Conservation (phyloP, 179 eudicot species). For the Heliamphora pulchella region DNA sequence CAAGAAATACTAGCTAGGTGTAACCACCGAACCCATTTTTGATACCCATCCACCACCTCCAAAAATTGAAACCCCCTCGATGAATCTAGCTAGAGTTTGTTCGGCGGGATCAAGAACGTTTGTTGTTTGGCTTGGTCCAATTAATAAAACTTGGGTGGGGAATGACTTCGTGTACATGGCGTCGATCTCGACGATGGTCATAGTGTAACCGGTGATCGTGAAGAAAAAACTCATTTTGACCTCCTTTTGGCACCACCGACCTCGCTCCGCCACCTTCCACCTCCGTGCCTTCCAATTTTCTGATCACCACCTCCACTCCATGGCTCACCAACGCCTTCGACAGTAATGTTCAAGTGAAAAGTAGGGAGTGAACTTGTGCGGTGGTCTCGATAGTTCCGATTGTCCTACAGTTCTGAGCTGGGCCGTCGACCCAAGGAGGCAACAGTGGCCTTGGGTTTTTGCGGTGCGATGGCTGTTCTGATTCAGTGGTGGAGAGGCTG, state of each 20-base stretch:
- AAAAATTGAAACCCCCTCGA: too few species aligned
- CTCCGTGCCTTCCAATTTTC: conserved; percentile 45
- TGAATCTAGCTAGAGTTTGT: too few species aligned
- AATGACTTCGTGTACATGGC: too few species aligned
- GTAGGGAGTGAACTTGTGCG: conserved; percentile 75
- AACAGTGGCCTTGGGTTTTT: conserved; percentile 7
- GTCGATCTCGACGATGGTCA: too few species aligned
- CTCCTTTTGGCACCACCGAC: conserved; percentile 52
- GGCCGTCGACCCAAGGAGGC: conserved; percentile 68
- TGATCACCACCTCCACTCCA: conserved; percentile 62
- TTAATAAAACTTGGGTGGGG: too few species aligned
- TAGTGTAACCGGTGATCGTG: too few species aligned
- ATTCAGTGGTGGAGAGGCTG: conserved; percentile 47
- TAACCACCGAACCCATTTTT: conserved; percentile 3
- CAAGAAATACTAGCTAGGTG: background rate
- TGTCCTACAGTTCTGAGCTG: conserved; percentile 29
- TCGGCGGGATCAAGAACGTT: too few species aligned
- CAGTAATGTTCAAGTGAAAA: conserved; percentile 32
- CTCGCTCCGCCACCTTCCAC: conserved; percentile 36
- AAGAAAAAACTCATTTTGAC: conserved; percentile 11
- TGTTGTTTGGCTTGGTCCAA: too few species aligned
- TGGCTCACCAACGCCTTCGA: conserved; percentile 49
- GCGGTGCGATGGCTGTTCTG: conserved; percentile 2
- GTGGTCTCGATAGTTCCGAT: conserved; percentile 61
- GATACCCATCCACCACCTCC: background rate